phyloP scores from a whole-genome alignment of 257 asterid genomes.

The Marsdenia floribunda region DNA sequence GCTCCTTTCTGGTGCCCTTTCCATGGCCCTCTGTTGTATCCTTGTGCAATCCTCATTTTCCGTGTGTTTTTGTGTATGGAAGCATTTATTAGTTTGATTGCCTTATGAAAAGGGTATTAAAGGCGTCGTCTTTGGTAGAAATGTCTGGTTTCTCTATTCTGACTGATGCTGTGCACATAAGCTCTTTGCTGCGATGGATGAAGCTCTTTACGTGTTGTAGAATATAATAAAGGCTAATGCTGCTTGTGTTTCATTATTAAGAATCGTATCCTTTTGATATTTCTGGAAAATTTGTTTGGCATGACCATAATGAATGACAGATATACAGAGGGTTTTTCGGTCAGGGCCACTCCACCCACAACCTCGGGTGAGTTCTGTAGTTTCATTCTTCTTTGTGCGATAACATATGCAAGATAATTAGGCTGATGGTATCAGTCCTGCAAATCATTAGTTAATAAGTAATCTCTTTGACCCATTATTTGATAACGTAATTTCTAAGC shows the following conservation, averaged over 20 bases:
- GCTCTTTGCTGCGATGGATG: background rate
- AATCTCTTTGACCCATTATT: background rate
- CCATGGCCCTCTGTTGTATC: conserved; percentile 99
- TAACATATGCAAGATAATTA: background rate
- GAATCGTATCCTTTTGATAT: conserved; percentile 7
- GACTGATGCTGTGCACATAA: conserved; percentile 2
- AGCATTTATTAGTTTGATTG: background rate
- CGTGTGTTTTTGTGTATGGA: background rate
- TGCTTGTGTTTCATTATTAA: background rate
- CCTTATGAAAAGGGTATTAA: background rate
- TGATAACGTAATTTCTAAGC: background rate
- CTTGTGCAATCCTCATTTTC: conserved; percentile 17
- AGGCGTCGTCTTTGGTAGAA: background rate
- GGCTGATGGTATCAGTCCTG: background rate
- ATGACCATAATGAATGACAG: conserved; percentile 45
- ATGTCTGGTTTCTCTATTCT: background rate
- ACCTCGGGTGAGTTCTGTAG: conserved; percentile 65
- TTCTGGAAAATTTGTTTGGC: conserved; percentile 24
- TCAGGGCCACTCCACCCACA: conserved; percentile 87
- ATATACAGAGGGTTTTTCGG: conserved; percentile 78
- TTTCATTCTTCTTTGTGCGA: background rate
- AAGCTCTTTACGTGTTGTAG: background rate
- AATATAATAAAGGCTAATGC: background rate
- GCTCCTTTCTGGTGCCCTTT: conserved; percentile 85
- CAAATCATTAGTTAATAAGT: background rate